These are phyloP conservation scores for Acrocalymma vagum DNA, from an alignment of 2,329 filamentous ascomycete genomes.

Conservation along the genomic window DNA sequence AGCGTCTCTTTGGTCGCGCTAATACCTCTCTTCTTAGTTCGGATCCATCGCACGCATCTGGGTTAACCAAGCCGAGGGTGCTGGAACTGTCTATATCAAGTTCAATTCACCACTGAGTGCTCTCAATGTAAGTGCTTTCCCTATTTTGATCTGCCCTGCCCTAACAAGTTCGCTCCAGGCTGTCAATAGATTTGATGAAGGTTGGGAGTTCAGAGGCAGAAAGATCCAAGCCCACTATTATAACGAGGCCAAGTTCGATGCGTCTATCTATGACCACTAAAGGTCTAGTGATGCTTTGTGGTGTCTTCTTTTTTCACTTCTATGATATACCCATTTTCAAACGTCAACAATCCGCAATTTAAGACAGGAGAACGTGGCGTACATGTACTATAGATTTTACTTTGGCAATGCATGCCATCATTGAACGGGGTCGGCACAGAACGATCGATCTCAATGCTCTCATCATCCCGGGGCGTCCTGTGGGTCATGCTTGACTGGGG, in stretches of 20 bases:
- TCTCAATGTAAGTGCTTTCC: slow-evolving; percentile 70
- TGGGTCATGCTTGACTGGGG: too few relatives aligned
- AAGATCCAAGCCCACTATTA: slow-evolving; percentile 84
- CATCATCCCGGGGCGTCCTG: too few relatives aligned
- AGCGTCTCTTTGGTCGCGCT: too few relatives aligned
- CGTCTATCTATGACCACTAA: slow-evolving; percentile 43
- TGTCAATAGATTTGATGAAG: slow-evolving; percentile 87
- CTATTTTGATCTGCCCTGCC: slow-evolving; percentile 1
- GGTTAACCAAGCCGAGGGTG: slow-evolving; percentile 68
- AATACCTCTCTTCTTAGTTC: slow-evolving; percentile 67
- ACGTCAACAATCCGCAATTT: too few relatives aligned
- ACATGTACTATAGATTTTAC: too few relatives aligned
- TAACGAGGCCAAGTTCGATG: slow-evolving; percentile 82
- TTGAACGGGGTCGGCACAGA: too few relatives aligned
- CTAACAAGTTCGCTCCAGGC: slow-evolving; percentile 66
- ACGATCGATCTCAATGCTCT: too few relatives aligned
- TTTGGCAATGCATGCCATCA: too few relatives aligned
- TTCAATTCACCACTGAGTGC: slow-evolving; percentile 89
- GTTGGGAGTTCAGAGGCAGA: slow-evolving; percentile 94
- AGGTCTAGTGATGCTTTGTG: too few relatives aligned
- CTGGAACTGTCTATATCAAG: slow-evolving; percentile 83
- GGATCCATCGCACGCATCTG: slow-evolving; percentile 82
- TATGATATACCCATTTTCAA: too few relatives aligned
- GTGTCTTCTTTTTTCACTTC: too few relatives aligned
- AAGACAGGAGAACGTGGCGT: too few relatives aligned